These are phyloP conservation scores for Fusarium duplospermum DNA, from an alignment of 2,329 filamentous ascomycete genomes.

Conservation along the genomic window DNA sequence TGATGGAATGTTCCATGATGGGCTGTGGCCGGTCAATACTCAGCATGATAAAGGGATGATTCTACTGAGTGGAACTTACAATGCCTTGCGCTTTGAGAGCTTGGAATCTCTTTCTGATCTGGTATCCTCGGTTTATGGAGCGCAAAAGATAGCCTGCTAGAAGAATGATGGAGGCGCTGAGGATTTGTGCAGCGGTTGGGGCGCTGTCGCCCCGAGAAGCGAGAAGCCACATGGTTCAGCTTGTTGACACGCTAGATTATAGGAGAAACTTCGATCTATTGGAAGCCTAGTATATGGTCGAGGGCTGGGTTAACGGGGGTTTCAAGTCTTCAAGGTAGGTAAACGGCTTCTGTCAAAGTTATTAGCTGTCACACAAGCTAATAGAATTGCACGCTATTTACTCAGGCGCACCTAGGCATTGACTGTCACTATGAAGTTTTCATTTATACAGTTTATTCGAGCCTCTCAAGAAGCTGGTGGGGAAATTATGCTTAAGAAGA, in stretches of 20 bases:
- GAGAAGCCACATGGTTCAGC: not conserved
- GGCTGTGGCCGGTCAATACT: conserved; percentile 8
- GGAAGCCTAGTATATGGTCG: not conserved
- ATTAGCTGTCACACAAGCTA: not conserved
- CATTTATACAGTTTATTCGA: not conserved
- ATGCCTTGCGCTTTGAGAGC: not conserved
- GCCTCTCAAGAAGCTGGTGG: not conserved
- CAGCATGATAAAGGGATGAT: too few species aligned
- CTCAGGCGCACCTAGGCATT: not conserved
- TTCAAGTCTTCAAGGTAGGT: not conserved
- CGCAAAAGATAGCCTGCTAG: not conserved
- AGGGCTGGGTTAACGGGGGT: not conserved
- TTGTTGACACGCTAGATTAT: not conserved
- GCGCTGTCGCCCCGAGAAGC: not conserved
- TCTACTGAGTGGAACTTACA: not conserved
- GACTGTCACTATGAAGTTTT: not conserved
- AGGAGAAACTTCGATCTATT: not conserved
- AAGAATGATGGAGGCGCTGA: not conserved
- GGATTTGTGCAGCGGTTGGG: not conserved
- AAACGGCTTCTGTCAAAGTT: not conserved
- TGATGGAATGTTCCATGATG: conserved; percentile 36
- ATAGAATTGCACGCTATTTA: not conserved
- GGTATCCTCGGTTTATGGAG: not conserved
- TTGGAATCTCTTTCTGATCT: not conserved
- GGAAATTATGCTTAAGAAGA: not conserved